Conservation (phyloP, 176 grass and related monocot genomes). For the Luzula sylvatica region DNA sequence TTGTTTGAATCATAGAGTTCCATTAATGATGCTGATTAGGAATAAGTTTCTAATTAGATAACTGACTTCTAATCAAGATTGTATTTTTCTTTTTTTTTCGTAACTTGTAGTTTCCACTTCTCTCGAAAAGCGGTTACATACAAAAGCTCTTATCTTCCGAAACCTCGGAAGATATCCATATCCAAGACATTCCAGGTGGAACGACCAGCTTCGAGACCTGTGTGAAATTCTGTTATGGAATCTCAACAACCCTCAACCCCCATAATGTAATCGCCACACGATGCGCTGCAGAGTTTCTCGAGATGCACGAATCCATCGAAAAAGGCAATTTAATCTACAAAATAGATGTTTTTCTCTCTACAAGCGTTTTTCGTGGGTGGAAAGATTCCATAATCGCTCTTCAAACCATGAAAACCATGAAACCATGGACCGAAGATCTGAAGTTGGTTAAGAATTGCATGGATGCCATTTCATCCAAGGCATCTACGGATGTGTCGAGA, state of each 20-base stretch:
- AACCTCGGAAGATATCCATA: conserved; percentile 51
- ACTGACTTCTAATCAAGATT: too few relatives aligned
- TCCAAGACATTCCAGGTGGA: conserved; percentile 78
- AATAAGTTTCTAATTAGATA: neutral
- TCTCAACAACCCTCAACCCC: conserved; percentile 77
- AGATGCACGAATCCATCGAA: conserved; percentile 86
- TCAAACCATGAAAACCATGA: conserved; percentile 73
- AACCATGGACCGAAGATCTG: conserved; percentile 87
- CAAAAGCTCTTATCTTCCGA: conserved; percentile 72
- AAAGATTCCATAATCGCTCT: conserved; percentile 94
- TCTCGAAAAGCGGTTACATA: conserved; percentile 73
- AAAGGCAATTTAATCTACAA: conserved; percentile 98
- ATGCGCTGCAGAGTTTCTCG: conserved; percentile 85
- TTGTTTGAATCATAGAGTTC: too few relatives aligned
- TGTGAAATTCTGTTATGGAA: conserved; percentile 90
- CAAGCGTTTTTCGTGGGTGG: conserved; percentile 79
- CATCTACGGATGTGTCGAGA: conserved; percentile 57
- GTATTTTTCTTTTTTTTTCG: neutral
- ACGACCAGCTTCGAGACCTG: conserved; percentile 85
- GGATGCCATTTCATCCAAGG: conserved; percentile 86
- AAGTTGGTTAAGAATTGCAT: conserved; percentile 83
- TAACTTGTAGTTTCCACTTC: conserved; percentile 67
- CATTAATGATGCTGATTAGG: too few relatives aligned
- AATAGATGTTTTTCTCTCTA: conserved; percentile 76
- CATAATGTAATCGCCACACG: conserved; percentile 74